Evolutionary conservation across 306 rosid species (phyloP), one percentile per base, ranked within the genome.

Genomic region (Ziziphus jujuba): DNA sequence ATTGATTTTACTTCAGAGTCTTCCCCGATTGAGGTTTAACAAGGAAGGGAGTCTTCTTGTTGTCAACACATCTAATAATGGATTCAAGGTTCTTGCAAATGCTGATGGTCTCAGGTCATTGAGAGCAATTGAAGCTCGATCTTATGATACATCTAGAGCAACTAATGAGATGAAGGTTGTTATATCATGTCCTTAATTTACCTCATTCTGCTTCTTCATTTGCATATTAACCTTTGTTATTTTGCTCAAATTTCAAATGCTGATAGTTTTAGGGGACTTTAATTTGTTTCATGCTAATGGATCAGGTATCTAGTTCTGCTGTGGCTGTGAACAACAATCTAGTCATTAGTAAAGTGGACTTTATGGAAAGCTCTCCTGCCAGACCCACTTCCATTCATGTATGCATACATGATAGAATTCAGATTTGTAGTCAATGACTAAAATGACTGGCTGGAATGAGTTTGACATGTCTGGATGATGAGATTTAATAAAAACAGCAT

Each of bases 31-130:
- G 84, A 77, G 82, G 70, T 87, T 84, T 75, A 87, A 77, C 51
- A 87, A 80, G 77, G 87, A 81, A 17, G 92, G 92, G 60, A 82
- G 75, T 75, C 78, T 87, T 74, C 87, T 87, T 52, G 92, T 83
- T 52, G 85, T 84, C 57, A 69, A 82, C 53, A 84, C 87, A 16
- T 70, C 57, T 20, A 89, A 84, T 72, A 81, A 77, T 58, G 92
- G 92, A 77, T 59, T 87, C 72, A 87, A 82, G 81, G 63, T 87
- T 62, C 87, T 87, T 57, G 92, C 84, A 36, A 87, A 79, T 81
- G 80, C 82, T 67, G 78, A 25, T 58, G 89, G 92, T 77, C 79
- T 72, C 40, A 81, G 92, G 72, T 79, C 84, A 63, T 52, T 84
- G 17, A 77, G 84, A 72, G 56, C 80, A 15, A 49, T 63, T 61